These are phyloP conservation scores for Yarrowia divulgata DNA, from an alignment of 805 yeast species.

Conservation along the genomic window DNA sequence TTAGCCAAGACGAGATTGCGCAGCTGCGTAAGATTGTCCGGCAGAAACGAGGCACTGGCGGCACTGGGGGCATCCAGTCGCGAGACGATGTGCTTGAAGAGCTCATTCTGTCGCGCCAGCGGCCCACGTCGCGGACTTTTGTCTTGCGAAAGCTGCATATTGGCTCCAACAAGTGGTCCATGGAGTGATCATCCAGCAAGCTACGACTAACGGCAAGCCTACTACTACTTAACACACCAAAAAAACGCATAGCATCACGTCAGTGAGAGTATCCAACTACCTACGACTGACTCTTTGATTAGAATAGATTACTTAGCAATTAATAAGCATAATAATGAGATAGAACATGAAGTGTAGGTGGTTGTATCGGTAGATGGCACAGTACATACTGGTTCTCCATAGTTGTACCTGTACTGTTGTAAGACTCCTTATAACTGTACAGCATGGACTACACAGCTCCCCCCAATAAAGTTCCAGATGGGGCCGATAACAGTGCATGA, in stretches of 20 bases:
- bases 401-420: no score
- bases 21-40: constrained; percentile 80
- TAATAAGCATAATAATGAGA: constrained; percentile 29
- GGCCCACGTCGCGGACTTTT: constrained; percentile 37
- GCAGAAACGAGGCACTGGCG: constrained; percentile 49
- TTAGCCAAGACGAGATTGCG: constrained; percentile 82
- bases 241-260: constrained; percentile 33
- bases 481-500: background rate
- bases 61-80: constrained; percentile 23
- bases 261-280: background rate
- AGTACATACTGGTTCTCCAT: background rate
- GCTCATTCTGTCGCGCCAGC: constrained; percentile 36
- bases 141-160: constrained; percentile 32
- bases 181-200: constrained; percentile 19
- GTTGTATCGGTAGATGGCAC: no score
- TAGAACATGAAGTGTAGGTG: background rate
- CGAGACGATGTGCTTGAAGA: constrained; percentile 35
- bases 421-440: no score
- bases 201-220: constrained; percentile 10
- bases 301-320: constrained; percentile 25
- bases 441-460: no score
- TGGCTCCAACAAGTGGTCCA: constrained; percentile 40
- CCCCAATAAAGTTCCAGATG: background rate
- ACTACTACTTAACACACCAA: background rate
- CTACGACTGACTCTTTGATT: constrained; percentile 9